A percentile compares a stretch with the other conserved stretches of the same genome.
Evolutionary conservation across 1,284 basidiomycete species (phyloP).

Genomic region (Naganishia sp.): DNA sequence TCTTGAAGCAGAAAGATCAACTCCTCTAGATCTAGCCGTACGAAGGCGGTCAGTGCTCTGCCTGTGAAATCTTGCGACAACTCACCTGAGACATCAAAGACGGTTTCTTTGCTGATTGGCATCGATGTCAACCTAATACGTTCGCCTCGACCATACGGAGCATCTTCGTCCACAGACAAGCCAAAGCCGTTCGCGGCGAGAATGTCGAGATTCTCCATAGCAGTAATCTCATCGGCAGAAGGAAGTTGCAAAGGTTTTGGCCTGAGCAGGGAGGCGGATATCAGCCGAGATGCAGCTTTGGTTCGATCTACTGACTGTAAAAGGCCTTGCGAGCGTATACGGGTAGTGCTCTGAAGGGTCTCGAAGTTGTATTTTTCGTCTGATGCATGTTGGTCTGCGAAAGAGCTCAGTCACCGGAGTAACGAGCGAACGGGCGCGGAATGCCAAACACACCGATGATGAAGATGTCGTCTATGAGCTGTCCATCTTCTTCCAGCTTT

Average conservation of each 20-base stretch:
- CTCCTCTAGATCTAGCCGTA: slow-evolving; percentile 82
- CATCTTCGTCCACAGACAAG: slow-evolving; percentile 61
- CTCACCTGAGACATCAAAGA: slow-evolving; percentile 70
- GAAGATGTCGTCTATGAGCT: slow-evolving; percentile 73
- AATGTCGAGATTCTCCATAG: slow-evolving; percentile 79
- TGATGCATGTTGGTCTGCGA: slow-evolving; percentile 57
- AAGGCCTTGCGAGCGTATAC: slow-evolving; percentile 81
- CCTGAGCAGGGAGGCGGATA: slow-evolving; percentile 54
- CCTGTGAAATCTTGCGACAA: not conserved
- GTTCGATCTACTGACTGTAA: slow-evolving; percentile 63
- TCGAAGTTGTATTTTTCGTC: slow-evolving; percentile 99
- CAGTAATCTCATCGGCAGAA: slow-evolving; percentile 85
- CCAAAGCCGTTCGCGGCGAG: slow-evolving; percentile 89
- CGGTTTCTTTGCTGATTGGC: slow-evolving; percentile 85
- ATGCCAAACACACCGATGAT: slow-evolving; percentile 88
- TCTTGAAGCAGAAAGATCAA: slow-evolving; percentile 82
- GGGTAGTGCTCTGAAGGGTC: slow-evolving; percentile 80
- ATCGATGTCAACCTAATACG: slow-evolving; percentile 74
- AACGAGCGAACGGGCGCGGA: not conserved
- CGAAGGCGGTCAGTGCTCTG: not conserved
- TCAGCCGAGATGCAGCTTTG: not conserved
- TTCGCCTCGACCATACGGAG: slow-evolving; percentile 57
- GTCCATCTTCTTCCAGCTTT: slow-evolving; percentile 34
- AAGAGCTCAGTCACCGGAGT: not conserved
- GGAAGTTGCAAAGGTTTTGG: slow-evolving; percentile 78